These are phyloP conservation scores for Salvia miltiorrhiza DNA, from an alignment of 257 asterid genomes.

Conservation along the genomic window DNA sequence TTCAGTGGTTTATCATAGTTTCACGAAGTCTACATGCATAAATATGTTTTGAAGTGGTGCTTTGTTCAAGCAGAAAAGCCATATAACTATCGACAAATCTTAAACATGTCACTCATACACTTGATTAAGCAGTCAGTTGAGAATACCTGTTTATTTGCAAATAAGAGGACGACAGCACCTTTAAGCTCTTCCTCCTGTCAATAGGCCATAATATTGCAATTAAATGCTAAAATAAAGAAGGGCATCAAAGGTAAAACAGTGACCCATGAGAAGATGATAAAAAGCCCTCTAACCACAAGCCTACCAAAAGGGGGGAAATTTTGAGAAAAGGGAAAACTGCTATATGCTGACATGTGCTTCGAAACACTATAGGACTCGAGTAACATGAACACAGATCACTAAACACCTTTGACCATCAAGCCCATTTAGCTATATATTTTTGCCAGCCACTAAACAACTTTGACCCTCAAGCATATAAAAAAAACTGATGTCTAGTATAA, in stretches of 20 bases:
- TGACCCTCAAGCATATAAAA: background rate
- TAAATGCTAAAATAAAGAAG: slow-evolving; percentile 3
- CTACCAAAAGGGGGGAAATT: background rate
- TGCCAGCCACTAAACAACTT: background rate
- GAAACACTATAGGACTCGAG: background rate
- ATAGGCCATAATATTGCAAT: slow-evolving; percentile 12
- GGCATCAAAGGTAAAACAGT: background rate
- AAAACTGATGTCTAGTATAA: background rate
- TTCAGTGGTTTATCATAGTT: slow-evolving; percentile 9
- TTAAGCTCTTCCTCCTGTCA: slow-evolving; percentile 50
- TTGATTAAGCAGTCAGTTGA: background rate
- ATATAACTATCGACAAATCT: background rate
- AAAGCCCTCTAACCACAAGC: background rate
- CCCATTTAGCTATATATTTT: background rate
- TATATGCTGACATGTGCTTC: background rate
- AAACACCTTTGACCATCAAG: background rate
- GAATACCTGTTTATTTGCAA: slow-evolving; percentile 42
- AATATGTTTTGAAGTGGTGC: background rate
- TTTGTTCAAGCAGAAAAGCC: background rate
- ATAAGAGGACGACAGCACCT: slow-evolving; percentile 46
- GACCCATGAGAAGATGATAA: background rate
- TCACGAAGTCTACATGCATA: background rate
- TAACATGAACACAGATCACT: background rate
- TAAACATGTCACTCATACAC: background rate
- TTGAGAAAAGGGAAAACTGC: background rate